Conservation (phyloP, 345 rosid species). For the Citrus reticulata region DNA sequence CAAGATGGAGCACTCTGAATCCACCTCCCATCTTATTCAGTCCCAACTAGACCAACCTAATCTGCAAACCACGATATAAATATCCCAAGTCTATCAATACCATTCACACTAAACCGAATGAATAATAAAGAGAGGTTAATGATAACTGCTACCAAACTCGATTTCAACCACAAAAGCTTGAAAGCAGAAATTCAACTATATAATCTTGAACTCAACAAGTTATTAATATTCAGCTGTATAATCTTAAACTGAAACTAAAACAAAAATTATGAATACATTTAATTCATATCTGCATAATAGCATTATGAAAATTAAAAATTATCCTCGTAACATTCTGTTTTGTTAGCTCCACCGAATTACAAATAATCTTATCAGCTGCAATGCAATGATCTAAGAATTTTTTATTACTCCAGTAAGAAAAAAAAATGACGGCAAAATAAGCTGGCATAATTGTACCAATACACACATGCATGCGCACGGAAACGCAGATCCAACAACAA, state of each 20-base stretch:
- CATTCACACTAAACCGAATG: not conserved
- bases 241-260: not conserved
- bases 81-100: not conserved
- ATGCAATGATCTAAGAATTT: not conserved
- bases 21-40: slow-evolving; percentile 58
- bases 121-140: not conserved
- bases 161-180: not conserved
- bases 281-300: not conserved
- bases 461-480: not conserved
- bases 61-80: slow-evolving; percentile 1
- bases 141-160: no score
- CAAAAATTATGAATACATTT: not conserved
- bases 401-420: no score
- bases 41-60: not conserved
- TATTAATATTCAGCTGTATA: not conserved
- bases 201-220: not conserved
- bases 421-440: not conserved
- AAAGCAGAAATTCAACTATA: not conserved
- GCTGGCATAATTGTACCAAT: not conserved
- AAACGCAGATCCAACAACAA: slow-evolving; percentile 1
- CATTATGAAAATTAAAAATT: not conserved
- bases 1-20: slow-evolving; percentile 72
- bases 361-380: not conserved
- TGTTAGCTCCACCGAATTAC: not conserved
- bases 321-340: not conserved